Evolutionary conservation across 2,329 filamentous ascomycete genomes (phyloP).

Genomic region (Rhynchosporium agropyri): DNA sequence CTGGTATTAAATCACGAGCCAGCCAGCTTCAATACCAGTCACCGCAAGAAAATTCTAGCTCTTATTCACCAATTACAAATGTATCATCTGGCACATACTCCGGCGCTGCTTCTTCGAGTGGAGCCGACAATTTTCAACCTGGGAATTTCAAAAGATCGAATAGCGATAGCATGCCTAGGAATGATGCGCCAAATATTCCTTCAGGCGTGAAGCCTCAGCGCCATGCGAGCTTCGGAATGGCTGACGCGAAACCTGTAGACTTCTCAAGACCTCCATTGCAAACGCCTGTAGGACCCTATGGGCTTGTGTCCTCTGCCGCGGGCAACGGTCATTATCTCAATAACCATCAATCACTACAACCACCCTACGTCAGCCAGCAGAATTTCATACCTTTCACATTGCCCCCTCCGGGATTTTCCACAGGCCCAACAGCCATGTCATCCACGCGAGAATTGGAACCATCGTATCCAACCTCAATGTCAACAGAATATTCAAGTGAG

Average conservation of each 20-base stretch:
- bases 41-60: conserved; percentile 37
- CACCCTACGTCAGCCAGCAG: conserved; percentile 59
- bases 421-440: conserved; percentile 43
- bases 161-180: conserved; percentile 37
- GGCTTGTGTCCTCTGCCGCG: conserved; percentile 56
- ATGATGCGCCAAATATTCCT: conserved; percentile 30
- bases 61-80: conserved; percentile 40
- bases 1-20: conserved; percentile 35
- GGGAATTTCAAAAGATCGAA: conserved; percentile 40
- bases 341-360: conserved; percentile 50
- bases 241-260: conserved; percentile 41
- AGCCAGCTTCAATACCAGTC: conserved; percentile 40
- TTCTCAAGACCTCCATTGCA: conserved; percentile 52
- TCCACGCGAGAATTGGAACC: conserved; percentile 38
- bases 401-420: conserved; percentile 60
- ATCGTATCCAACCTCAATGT: conserved; percentile 38
- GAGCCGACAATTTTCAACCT: conserved; percentile 33
- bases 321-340: conserved; percentile 48
- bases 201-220: conserved; percentile 32
- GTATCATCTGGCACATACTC: conserved; percentile 39
- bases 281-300: conserved; percentile 52
- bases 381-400: conserved; percentile 65
- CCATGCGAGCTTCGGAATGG: conserved; percentile 41
- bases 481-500: conserved; percentile 41
- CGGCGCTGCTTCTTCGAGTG: conserved; percentile 34